These are phyloP conservation scores for Neopestalotiopsis sp. DNA, from an alignment of 2,329 filamentous ascomycete genomes.

Conservation along the genomic window DNA sequence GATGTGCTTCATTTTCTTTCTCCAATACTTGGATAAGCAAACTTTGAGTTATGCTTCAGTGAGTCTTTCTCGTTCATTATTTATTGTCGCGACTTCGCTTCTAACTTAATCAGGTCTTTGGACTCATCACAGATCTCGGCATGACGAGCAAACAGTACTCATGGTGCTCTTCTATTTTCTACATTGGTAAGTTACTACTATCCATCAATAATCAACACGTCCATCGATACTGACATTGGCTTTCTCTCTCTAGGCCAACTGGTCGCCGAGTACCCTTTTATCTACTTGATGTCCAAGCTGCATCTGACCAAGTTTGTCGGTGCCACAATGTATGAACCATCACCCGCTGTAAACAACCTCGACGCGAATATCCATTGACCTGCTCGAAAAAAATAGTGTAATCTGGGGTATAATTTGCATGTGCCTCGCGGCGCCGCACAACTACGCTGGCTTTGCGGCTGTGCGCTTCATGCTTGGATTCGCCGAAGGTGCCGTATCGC, in stretches of 20 bases:
- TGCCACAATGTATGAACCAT: conserved; percentile 44
- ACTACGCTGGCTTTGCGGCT: conserved; percentile 44
- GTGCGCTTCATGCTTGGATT: conserved; percentile 50
- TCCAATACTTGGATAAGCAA: conserved; percentile 55
- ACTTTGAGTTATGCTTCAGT: conserved; percentile 53
- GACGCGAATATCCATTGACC: background rate
- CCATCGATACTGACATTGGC: conserved; percentile 28
- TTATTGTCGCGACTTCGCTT: background rate
- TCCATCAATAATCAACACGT: background rate
- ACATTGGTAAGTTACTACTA: conserved; percentile 36
- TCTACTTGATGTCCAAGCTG: conserved; percentile 56
- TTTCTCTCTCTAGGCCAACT: conserved; percentile 37
- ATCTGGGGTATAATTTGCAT: conserved; percentile 50
- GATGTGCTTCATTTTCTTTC: conserved; percentile 49
- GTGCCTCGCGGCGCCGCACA: conserved; percentile 47
- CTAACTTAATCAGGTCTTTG: conserved; percentile 34
- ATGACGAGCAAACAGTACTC: conserved; percentile 53
- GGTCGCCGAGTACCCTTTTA: conserved; percentile 54
- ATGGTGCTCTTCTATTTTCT: conserved; percentile 53
- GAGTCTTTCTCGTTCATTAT: background rate
- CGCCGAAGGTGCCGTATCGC: conserved; percentile 37
- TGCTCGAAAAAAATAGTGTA: conserved; percentile 32
- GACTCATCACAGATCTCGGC: conserved; percentile 50
- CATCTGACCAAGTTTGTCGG: conserved; percentile 57
- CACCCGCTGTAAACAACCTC: background rate